A percentile compares a stretch with the other conserved stretches of the same genome.
Evolutionary conservation across 352 stramenopile genomes (phyloP).

Genomic region (Phytopythium ostracodes): DNA sequence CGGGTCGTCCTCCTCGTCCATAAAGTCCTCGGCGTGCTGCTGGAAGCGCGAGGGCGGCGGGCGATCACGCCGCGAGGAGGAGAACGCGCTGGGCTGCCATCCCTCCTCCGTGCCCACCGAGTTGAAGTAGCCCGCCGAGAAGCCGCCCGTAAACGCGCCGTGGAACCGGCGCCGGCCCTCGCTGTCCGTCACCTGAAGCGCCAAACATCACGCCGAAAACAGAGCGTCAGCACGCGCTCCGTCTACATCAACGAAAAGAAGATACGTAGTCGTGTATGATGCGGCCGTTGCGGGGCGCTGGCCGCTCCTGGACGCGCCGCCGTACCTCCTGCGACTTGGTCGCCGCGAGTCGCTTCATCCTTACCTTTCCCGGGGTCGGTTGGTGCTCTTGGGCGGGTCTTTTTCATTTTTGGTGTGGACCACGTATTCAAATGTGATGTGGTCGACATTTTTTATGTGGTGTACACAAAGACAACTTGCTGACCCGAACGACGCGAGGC

Average conservation of each 20-base stretch:
- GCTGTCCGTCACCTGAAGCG: slow-evolving; percentile 55
- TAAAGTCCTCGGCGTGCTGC: slow-evolving; percentile 90
- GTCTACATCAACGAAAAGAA: neutral
- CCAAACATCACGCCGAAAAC: neutral
- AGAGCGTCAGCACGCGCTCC: neutral
- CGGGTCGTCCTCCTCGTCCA: slow-evolving; percentile 93
- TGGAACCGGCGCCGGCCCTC: slow-evolving; percentile 86
- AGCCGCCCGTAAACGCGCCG: slow-evolving; percentile 93
- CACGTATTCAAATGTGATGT: neutral
- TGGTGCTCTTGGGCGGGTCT: neutral
- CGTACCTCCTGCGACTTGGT: slow-evolving; percentile 5
- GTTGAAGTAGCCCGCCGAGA: slow-evolving; percentile 93
- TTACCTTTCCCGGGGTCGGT: neutral
- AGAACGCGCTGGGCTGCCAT: slow-evolving; percentile 82
- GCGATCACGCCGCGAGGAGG: slow-evolving; percentile 61
- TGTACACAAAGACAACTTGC: neutral
- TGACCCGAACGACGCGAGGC: too few relatives aligned
- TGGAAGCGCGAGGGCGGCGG: slow-evolving; percentile 19
- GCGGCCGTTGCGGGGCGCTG: neutral
- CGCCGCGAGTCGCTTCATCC: slow-evolving; percentile 1
- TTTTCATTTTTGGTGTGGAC: neutral
- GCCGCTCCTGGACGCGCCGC: too few relatives aligned
- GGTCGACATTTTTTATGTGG: neutral
- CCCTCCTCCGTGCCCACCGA: slow-evolving; percentile 89
- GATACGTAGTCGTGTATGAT: neutral